phyloP scores from a whole-genome alignment of 2,329 filamentous ascomycete genomes.

The Neurospora sp. region DNA sequence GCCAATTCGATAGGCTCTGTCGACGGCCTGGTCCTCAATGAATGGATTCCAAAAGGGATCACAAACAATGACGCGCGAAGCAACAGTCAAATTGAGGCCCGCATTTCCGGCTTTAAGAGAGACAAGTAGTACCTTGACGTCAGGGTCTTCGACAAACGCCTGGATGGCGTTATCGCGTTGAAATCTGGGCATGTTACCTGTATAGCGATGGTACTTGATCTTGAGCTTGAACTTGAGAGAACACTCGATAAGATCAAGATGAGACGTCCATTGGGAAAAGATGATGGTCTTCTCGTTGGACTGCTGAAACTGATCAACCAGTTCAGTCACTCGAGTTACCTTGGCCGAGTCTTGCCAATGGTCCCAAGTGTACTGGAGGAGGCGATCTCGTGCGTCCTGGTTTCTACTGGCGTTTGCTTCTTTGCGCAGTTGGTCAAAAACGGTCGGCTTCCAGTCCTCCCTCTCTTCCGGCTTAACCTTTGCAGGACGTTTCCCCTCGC shows the following conservation, averaged over 20 bases:
- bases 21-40: conserved; percentile 85
- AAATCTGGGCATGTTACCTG: conserved; percentile 61
- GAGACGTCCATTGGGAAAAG: conserved; percentile 72
- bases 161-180: conserved; percentile 58
- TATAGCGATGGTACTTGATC: conserved; percentile 58
- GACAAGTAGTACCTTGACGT: conserved; percentile 61
- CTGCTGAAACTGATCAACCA: conserved; percentile 40
- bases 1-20: conserved; percentile 80
- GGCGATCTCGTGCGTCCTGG: conserved; percentile 54
- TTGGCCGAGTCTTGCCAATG: conserved; percentile 68
- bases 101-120: conserved; percentile 75
- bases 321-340: conserved; percentile 56
- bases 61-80: conserved; percentile 78
- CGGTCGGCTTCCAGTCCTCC: conserved; percentile 8
- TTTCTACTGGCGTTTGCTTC: conserved; percentile 57
- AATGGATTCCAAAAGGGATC: conserved; percentile 95
- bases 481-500: conserved; percentile 13
- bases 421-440: conserved; percentile 45
- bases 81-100: conserved; percentile 75
- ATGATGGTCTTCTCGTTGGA: conserved; percentile 67
- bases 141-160: conserved; percentile 49
- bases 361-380: conserved; percentile 57
- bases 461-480: conserved; percentile 23
- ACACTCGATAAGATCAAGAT: conserved; percentile 69
- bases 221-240: conserved; percentile 46